Percentiles rank a stretch among this genome's conserved stretches.
phyloP scores from a whole-genome alignment of 2,329 filamentous ascomycete genomes.

The Aureobasidium uvarum region DNA sequence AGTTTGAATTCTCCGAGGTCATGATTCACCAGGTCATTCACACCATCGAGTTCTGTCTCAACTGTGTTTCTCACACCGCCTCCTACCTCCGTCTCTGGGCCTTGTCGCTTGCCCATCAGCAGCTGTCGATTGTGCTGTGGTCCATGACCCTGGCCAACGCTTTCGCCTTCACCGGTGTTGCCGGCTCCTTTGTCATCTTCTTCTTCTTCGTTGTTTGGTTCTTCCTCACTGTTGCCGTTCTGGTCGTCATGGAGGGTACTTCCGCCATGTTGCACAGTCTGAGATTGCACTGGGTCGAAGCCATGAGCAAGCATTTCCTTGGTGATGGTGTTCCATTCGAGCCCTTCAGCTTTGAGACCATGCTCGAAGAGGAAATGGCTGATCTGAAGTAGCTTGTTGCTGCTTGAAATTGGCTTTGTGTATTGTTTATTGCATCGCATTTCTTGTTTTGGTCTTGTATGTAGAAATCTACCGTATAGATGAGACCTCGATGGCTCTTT shows the following conservation, averaged over 20 bases:
- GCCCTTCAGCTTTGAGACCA: conserved; percentile 81
- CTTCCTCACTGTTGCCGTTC: conserved; percentile 71
- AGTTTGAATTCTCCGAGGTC: conserved; percentile 94
- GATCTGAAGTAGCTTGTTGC: conserved; percentile 37
- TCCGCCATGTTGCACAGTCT: conserved; percentile 93
- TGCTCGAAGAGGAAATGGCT: conserved; percentile 73
- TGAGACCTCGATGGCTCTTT: conserved; percentile 9
- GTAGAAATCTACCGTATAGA: conserved; percentile 26
- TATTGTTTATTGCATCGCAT: conserved; percentile 7
- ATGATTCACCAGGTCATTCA: conserved; percentile 99
- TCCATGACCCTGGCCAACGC: conserved; percentile 85
- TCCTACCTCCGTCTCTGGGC: conserved; percentile 99
- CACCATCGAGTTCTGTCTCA: conserved; percentile 98
- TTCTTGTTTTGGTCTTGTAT: conserved; percentile 13
- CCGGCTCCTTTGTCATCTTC: conserved; percentile 78
- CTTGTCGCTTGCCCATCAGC: conserved; percentile 93
- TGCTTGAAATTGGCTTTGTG: background rate
- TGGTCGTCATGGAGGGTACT: conserved; percentile 94
- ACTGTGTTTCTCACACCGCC: conserved; percentile 97
- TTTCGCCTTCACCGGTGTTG: conserved; percentile 62
- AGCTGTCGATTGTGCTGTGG: conserved; percentile 95
- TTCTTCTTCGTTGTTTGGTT: conserved; percentile 88
- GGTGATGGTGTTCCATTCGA: conserved; percentile 79
- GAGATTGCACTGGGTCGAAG: conserved; percentile 93
- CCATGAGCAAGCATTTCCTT: conserved; percentile 96